Evolutionary conservation across 140 eudicot species (phyloP).

Genomic region (Stevia rebaudiana): DNA sequence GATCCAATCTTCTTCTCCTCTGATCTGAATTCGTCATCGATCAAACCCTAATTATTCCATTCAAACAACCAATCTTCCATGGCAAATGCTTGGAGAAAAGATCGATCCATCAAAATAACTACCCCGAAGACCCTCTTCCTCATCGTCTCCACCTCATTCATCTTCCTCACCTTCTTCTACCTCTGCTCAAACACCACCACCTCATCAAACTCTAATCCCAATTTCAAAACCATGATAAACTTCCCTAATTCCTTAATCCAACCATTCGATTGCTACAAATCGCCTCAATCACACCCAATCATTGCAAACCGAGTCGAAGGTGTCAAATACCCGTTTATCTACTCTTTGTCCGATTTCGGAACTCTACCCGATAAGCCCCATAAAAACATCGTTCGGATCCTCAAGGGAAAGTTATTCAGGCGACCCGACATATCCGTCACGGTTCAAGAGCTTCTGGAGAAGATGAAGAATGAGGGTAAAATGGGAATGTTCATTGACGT

Average conservation of each 20-base stretch:
- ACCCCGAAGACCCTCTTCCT: slow-evolving; percentile 56
- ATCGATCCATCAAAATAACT: slow-evolving; percentile 46
- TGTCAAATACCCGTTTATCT: slow-evolving; percentile 64
- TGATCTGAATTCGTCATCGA: neutral
- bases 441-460: slow-evolving; percentile 69
- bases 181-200: slow-evolving; percentile 41
- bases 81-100: slow-evolving; percentile 94
- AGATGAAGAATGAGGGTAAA: slow-evolving; percentile 48
- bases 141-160: slow-evolving; percentile 53
- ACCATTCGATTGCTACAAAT: slow-evolving; percentile 65
- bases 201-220: slow-evolving; percentile 38
- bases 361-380: slow-evolving; percentile 91
- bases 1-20: slow-evolving; percentile 25
- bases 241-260: slow-evolving; percentile 26
- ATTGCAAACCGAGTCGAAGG: slow-evolving; percentile 86
- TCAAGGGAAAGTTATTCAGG: slow-evolving; percentile 71
- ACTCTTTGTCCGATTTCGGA: slow-evolving; percentile 76
- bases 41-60: slow-evolving; percentile 1
- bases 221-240: slow-evolving; percentile 10
- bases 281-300: slow-evolving; percentile 80
- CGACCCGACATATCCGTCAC: slow-evolving; percentile 77
- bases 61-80: slow-evolving; percentile 28
- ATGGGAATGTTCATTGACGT: slow-evolving; percentile 80
- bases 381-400: slow-evolving; percentile 75
- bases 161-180: slow-evolving; percentile 65